These are phyloP conservation scores for Colletotrichum truncatum DNA, from an alignment of 2,329 filamentous ascomycete genomes.

Conservation along the genomic window DNA sequence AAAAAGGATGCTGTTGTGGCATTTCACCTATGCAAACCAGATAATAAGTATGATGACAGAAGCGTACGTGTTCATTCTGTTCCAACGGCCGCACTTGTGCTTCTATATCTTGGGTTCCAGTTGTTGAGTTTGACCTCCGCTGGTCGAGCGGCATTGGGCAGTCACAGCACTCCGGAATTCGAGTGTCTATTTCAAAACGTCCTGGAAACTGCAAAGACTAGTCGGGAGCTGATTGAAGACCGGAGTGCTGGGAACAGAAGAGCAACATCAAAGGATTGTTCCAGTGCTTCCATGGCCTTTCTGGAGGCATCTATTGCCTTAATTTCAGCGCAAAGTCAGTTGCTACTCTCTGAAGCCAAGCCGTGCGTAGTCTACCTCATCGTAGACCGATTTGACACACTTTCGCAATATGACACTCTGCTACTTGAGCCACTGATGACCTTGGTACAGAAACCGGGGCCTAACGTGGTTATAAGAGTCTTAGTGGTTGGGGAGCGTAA, in stretches of 20 bases:
- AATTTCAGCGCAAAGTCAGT: neutral
- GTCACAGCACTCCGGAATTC: neutral
- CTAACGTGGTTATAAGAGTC: neutral
- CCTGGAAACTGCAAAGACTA: neutral
- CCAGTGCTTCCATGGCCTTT: neutral
- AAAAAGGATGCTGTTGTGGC: neutral
- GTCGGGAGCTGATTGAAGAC: neutral
- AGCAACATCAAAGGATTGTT: neutral
- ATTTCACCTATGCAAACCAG: neutral
- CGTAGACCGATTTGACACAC: neutral
- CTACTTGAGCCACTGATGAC: neutral
- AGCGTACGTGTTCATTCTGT: neutral
- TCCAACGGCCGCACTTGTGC: neutral
- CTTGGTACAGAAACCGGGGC: neutral
- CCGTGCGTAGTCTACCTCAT: neutral
- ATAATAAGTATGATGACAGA: neutral
- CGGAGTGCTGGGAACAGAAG: neutral
- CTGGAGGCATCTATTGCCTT: neutral
- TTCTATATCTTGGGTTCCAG: neutral
- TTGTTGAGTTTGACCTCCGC: neutral
- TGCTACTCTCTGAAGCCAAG: neutral
- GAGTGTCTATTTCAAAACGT: neutral
- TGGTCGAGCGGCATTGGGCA: neutral
- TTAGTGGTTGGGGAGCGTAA: neutral
- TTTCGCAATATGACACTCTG: neutral